Conservation (phyloP, 164 flowering plant genomes). For the Aristolochia contorta region DNA sequence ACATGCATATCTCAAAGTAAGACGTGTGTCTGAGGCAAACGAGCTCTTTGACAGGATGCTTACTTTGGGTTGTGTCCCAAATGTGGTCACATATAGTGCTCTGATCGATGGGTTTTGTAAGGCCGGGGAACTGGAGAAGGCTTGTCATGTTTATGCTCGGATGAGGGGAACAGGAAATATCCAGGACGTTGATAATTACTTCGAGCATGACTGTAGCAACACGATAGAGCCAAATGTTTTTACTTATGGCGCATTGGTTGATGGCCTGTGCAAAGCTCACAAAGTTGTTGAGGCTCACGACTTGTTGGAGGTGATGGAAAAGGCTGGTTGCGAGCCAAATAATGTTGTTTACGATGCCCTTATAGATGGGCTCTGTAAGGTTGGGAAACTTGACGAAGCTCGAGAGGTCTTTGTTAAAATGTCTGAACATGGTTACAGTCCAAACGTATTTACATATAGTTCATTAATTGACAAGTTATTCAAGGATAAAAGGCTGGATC, state of each 20-base stretch:
- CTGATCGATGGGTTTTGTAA: conserved; percentile 87
- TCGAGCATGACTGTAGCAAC: conserved; percentile 21
- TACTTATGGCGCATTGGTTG: conserved; percentile 86
- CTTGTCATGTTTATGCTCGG: conserved; percentile 63
- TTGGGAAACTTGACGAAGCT: conserved; percentile 82
- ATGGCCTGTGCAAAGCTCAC: conserved; percentile 87
- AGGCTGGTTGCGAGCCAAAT: conserved; percentile 66
- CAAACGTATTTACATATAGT: conserved; percentile 65
- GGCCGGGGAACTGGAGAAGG: conserved; percentile 58
- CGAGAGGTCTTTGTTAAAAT: conserved; percentile 60
- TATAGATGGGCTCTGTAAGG: conserved; percentile 91
- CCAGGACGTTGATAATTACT: conserved; percentile 53
- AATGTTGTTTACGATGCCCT: conserved; percentile 80
- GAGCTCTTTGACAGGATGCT: conserved; percentile 71
- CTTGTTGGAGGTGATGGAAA: conserved; percentile 57
- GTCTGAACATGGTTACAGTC: conserved; percentile 59
- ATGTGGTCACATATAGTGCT: conserved; percentile 71
- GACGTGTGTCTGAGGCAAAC: conserved; percentile 47
- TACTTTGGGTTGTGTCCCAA: conserved; percentile 56
- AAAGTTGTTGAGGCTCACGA: conserved; percentile 64
- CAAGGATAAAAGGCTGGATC: conserved; percentile 77
- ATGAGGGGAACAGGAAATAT: conserved; percentile 38
- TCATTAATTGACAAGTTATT: conserved; percentile 77
- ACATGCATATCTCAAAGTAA: conserved; percentile 80
- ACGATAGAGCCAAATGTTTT: conserved; percentile 54